A percentile compares a stretch with the other conserved stretches of the same genome.
These are phyloP conservation scores for Xylaria palmicola DNA, from an alignment of 495 filamentous ascomycete genomes.

Conservation along the genomic window DNA sequence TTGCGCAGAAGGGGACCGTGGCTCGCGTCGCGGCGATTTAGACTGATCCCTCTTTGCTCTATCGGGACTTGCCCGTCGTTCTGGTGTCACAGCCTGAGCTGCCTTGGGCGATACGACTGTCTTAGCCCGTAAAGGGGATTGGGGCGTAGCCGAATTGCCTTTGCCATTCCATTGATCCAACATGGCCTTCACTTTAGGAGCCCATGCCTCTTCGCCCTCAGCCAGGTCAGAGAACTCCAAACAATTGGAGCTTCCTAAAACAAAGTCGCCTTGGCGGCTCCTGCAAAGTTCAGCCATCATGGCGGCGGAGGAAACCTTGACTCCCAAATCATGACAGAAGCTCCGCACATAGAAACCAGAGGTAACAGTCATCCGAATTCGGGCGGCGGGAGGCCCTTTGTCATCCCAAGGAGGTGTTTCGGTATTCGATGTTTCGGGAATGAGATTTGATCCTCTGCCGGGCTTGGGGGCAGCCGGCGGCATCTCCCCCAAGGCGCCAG, in stretches of 20 bases:
- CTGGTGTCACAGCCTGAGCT: background rate
- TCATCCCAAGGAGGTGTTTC: conserved; percentile 41
- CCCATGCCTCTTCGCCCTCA: conserved; percentile 81
- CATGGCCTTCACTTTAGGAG: conserved; percentile 65
- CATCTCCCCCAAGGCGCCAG: conserved; percentile 46
- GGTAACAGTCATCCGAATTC: conserved; percentile 85
- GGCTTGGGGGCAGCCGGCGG: conserved; percentile 32
- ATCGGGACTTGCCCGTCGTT: background rate
- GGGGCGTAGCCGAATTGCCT: conserved; percentile 3
- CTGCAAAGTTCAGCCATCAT: conserved; percentile 85
- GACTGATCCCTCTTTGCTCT: background rate
- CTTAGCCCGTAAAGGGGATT: conserved; percentile 18
- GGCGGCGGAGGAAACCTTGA: conserved; percentile 74
- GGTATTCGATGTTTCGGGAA: conserved; percentile 32
- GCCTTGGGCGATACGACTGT: conserved; percentile 1
- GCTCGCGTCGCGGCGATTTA: background rate
- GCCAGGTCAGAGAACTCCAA: conserved; percentile 79
- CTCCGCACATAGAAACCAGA: conserved; percentile 97
- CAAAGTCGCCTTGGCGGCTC: conserved; percentile 76
- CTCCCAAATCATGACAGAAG: conserved; percentile 86
- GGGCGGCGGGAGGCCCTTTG: conserved; percentile 67
- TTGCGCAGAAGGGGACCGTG: background rate
- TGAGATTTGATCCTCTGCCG: conserved; percentile 35
- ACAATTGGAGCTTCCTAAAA: conserved; percentile 63
- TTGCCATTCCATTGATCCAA: conserved; percentile 56